A percentile compares a stretch with the other conserved stretches of the same genome.
phyloP scores from a whole-genome alignment of 192 early-diverging fungal genomes.

The Gonapodya prolifera region DNA sequence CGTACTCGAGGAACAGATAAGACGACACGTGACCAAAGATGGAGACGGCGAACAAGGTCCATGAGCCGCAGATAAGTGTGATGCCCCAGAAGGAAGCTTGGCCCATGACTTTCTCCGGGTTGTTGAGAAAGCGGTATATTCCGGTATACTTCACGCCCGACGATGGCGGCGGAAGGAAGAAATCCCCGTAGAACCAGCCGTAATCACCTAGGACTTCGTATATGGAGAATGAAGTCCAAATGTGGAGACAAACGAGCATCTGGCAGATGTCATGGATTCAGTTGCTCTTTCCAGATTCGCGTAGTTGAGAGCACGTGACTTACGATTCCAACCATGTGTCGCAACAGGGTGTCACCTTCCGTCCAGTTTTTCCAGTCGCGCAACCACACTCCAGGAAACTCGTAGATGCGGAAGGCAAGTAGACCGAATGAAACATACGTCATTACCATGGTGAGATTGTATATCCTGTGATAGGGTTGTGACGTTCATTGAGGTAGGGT shows the following conservation, averaged over 20 bases:
- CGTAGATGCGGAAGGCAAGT: constrained; percentile 67
- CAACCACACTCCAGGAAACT: constrained; percentile 55
- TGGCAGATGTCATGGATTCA: constrained; percentile 11
- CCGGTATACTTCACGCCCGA: not conserved
- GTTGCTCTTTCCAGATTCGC: too few relatives aligned
- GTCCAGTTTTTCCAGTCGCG: too few relatives aligned
- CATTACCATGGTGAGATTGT: constrained; percentile 83
- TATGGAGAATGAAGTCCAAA: constrained; percentile 83
- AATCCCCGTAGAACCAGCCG: constrained; percentile 96
- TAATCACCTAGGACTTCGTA: constrained; percentile 89
- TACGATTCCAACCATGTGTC: constrained; percentile 69
- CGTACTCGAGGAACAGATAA: constrained; percentile 72
- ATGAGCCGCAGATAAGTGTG: constrained; percentile 68
- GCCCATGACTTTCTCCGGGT: constrained; percentile 83
- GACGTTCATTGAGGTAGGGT: constrained; percentile 9
- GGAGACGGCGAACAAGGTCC: constrained; percentile 72
- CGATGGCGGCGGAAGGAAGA: not conserved
- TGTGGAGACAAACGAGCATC: constrained; percentile 71
- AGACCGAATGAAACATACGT: constrained; percentile 79
- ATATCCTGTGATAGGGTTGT: constrained; percentile 41
- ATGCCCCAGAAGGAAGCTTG: constrained; percentile 91
- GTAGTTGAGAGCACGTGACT: too few relatives aligned
- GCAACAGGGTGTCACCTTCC: constrained; percentile 57
- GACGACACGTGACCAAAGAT: constrained; percentile 70
- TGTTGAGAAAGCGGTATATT: not conserved